Conservation (phyloP, 352 stramenopile genomes). For the Phytopythium ostracodes region DNA sequence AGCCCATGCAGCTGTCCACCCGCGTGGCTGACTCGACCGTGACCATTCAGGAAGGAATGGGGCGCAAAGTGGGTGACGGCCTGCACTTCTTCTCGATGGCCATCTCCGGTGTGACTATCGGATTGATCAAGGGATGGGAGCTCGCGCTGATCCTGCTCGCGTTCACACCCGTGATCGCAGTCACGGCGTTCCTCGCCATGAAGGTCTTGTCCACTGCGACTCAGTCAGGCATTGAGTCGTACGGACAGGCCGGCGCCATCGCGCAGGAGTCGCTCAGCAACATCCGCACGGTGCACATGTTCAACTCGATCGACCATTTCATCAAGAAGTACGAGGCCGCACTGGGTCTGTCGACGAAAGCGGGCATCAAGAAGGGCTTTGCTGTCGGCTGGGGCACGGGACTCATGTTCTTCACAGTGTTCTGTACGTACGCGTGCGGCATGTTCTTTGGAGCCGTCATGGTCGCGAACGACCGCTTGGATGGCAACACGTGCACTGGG, state of each 20-base stretch:
- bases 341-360: slow-evolving; percentile 19
- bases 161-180: slow-evolving; percentile 38
- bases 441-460: slow-evolving; percentile 59
- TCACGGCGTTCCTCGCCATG: slow-evolving; percentile 27
- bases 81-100: slow-evolving; percentile 37
- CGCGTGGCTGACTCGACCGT: slow-evolving; percentile 46
- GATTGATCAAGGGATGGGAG: slow-evolving; percentile 48
- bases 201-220: slow-evolving; percentile 23
- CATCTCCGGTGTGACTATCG: slow-evolving; percentile 40
- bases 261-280: slow-evolving; percentile 56
- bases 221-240: slow-evolving; percentile 33
- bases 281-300: slow-evolving; percentile 58
- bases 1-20: slow-evolving; percentile 49
- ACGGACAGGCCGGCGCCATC: slow-evolving; percentile 42
- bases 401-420: slow-evolving; percentile 45
- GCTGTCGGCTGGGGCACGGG: slow-evolving; percentile 36
- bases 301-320: slow-evolving; percentile 40
- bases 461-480: slow-evolving; percentile 33
- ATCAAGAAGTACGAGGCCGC: slow-evolving; percentile 37
- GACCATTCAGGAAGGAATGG: slow-evolving; percentile 52
- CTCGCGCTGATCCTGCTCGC: slow-evolving; percentile 49
- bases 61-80: slow-evolving; percentile 35
- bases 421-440: slow-evolving; percentile 52
- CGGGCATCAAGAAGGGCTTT: slow-evolving; percentile 37
- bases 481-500: slow-evolving; percentile 15